These are phyloP conservation scores for Trichocladium uniseriatum DNA, from an alignment of 495 filamentous ascomycete genomes.

Conservation along the genomic window DNA sequence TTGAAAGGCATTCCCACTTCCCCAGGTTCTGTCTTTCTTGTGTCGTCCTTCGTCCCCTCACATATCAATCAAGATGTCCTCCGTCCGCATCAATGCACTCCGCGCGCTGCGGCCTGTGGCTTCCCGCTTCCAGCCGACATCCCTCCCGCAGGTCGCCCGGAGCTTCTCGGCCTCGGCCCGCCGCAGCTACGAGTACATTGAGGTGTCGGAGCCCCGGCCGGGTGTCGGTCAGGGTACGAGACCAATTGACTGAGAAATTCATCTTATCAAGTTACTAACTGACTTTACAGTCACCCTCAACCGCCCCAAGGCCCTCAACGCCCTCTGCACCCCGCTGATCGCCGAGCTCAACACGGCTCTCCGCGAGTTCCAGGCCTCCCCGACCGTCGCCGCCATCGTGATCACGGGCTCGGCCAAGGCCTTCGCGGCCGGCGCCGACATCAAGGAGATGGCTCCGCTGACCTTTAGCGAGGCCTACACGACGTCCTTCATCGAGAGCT, in stretches of 20 bases:
- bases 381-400: constrained; percentile 63
- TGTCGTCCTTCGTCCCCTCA: background rate
- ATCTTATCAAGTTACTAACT: background rate
- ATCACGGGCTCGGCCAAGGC: constrained; percentile 81
- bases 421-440: constrained; percentile 95
- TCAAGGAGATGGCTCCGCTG: constrained; percentile 94
- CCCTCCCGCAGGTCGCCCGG: constrained; percentile 41
- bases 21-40: background rate
- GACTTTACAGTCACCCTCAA: constrained; percentile 72
- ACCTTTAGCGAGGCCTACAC: constrained; percentile 80
- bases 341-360: constrained; percentile 80
- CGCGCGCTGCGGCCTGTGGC: constrained; percentile 49
- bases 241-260: background rate
- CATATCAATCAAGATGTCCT: background rate
- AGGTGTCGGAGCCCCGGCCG: constrained; percentile 71
- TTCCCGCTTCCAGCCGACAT: constrained; percentile 43
- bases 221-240: constrained; percentile 78
- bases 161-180: constrained; percentile 49
- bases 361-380: constrained; percentile 57
- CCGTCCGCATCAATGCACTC: constrained; percentile 44
- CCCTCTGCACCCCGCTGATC: constrained; percentile 80
- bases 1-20: background rate
- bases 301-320: constrained; percentile 91
- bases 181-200: constrained; percentile 65
- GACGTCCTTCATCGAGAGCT: constrained; percentile 82